A percentile compares a stretch with the other conserved stretches of the same genome.
Conservation (phyloP, 164 flowering plant genomes). For the Aristolochia fimbriata region DNA sequence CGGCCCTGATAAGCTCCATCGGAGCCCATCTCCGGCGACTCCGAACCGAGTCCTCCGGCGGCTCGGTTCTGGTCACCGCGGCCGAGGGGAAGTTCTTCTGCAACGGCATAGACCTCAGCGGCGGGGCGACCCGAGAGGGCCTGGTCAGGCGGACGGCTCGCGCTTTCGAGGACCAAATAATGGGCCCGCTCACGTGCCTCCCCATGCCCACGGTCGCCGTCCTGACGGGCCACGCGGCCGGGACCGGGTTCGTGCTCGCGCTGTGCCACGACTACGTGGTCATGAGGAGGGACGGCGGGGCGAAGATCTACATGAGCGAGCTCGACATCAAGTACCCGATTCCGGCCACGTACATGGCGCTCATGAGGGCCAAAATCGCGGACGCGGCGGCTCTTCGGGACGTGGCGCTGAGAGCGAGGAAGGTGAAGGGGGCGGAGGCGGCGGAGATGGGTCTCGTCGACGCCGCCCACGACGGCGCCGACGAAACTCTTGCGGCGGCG, state of each 20-base stretch:
- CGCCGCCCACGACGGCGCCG: constrained; percentile 32
- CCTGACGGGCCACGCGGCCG: constrained; percentile 75
- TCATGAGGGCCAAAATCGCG: constrained; percentile 34
- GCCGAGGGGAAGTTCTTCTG: constrained; percentile 75
- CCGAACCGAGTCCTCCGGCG: constrained; percentile 29
- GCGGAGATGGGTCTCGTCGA: constrained; percentile 41
- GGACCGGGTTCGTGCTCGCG: constrained; percentile 61
- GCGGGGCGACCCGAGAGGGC: constrained; percentile 8
- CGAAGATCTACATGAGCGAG: constrained; percentile 75
- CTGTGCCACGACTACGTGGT: constrained; percentile 62
- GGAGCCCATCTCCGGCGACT: constrained; percentile 25
- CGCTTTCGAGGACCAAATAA: not conserved
- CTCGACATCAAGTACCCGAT: constrained; percentile 36
- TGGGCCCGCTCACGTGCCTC: constrained; percentile 41
- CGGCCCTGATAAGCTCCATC: constrained; percentile 23
- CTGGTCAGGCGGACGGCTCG: constrained; percentile 20
- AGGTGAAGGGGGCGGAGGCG: constrained; percentile 44
- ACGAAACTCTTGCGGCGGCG: constrained; percentile 50
- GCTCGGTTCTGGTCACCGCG: constrained; percentile 59
- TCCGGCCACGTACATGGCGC: constrained; percentile 11
- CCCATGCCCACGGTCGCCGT: constrained; percentile 90
- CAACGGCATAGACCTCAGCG: constrained; percentile 67
- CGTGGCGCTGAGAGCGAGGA: constrained; percentile 33
- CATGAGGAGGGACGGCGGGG: constrained; percentile 64
- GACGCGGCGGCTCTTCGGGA: constrained; percentile 29